Conservation (phyloP, 768 basidiomycete species). For the Cystoderma amianthinum region DNA sequence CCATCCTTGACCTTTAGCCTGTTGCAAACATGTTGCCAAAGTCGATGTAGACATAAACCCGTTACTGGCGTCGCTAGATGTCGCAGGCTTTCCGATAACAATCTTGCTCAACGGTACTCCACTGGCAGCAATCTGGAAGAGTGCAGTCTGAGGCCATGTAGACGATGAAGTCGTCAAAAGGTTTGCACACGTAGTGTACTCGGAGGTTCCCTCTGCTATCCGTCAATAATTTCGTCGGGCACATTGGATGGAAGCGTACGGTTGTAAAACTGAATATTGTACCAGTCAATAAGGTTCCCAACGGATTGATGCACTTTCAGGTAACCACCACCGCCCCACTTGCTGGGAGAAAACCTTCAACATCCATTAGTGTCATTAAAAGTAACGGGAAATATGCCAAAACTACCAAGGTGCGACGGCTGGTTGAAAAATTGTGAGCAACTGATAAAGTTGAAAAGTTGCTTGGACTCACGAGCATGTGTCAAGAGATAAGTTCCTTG, state of each 20-base stretch:
- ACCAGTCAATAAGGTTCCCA: slow-evolving; percentile 61
- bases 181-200: slow-evolving; percentile 57
- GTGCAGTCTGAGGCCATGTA: slow-evolving; percentile 54
- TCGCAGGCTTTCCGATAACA: slow-evolving; percentile 71
- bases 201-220: slow-evolving; percentile 45
- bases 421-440: slow-evolving; percentile 9
- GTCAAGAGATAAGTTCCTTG: slow-evolving; percentile 42
- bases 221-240: neutral
- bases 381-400: neutral
- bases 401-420: slow-evolving; percentile 42
- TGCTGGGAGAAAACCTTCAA: slow-evolving; percentile 33
- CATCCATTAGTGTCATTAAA: slow-evolving; percentile 2
- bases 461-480: slow-evolving; percentile 40
- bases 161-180: slow-evolving; percentile 54
- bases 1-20: slow-evolving; percentile 61
- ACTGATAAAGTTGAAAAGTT: neutral
- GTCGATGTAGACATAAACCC: slow-evolving; percentile 55
- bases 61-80: slow-evolving; percentile 41
- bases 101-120: slow-evolving; percentile 59
- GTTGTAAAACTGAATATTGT: slow-evolving; percentile 40
- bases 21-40: slow-evolving; percentile 50
- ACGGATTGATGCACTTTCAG: slow-evolving; percentile 45
- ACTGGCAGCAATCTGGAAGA: slow-evolving; percentile 50
- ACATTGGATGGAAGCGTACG: slow-evolving; percentile 19
- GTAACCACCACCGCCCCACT: slow-evolving; percentile 46